Percentiles rank a stretch among this genome's conserved stretches.
Conservation (phyloP, 2,329 filamentous ascomycete species). For the Diplodia sapinea region DNA sequence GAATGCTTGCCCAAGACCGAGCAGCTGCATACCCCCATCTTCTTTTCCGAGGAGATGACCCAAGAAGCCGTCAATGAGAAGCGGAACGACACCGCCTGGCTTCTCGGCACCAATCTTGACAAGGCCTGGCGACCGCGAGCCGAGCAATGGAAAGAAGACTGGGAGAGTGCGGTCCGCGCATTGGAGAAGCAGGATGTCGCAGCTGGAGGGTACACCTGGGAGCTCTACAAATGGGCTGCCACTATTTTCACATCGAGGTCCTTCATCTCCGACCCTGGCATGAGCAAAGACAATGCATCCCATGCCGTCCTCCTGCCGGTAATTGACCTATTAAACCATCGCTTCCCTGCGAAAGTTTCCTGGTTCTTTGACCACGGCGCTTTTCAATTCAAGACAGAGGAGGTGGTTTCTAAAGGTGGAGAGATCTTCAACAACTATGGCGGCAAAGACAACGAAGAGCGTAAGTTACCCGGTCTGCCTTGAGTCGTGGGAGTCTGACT, state of each 20-base stretch:
- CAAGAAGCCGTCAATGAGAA: constrained; percentile 12
- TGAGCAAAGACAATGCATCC: constrained; percentile 38
- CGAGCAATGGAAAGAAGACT: constrained; percentile 47
- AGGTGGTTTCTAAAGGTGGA: constrained; percentile 44
- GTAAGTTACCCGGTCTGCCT: constrained; percentile 32
- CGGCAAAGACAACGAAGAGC: constrained; percentile 59
- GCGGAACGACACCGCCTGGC: constrained; percentile 41
- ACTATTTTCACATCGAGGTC: constrained; percentile 59
- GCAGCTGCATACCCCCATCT: constrained; percentile 47
- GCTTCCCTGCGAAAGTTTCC: constrained; percentile 52
- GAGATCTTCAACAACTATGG: constrained; percentile 62
- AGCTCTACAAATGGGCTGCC: constrained; percentile 57
- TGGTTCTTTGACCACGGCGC: constrained; percentile 52
- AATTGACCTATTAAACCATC: constrained; percentile 58
- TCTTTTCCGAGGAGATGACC: constrained; percentile 41
- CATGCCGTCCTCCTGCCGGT: constrained; percentile 57
- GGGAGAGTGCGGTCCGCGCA: constrained; percentile 39
- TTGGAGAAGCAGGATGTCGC: constrained; percentile 2
- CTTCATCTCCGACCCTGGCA: constrained; percentile 52
- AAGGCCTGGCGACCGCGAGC: constrained; percentile 36
- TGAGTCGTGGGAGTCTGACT: neutral
- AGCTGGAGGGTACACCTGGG: constrained; percentile 38
- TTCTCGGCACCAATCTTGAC: constrained; percentile 45
- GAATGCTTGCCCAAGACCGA: constrained; percentile 42
- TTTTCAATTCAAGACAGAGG: constrained; percentile 50